phyloP scores from a whole-genome alignment of 257 asterid genomes.

The Scutellaria galericulata region DNA sequence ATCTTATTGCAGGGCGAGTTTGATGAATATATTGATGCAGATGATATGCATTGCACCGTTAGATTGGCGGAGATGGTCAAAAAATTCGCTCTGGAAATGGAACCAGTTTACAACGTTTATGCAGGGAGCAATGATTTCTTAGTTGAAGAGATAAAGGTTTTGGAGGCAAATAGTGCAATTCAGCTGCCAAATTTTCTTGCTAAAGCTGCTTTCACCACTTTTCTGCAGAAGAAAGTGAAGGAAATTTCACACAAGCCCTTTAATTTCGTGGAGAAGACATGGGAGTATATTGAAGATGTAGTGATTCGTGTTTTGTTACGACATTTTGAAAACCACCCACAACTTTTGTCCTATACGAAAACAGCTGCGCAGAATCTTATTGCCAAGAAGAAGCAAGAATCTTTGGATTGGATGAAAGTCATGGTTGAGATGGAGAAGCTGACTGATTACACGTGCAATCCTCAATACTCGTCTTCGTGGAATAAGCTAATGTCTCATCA shows the following conservation, averaged over 20 bases:
- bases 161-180: constrained; percentile 27
- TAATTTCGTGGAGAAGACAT: constrained; percentile 5
- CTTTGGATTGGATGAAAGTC: constrained; percentile 29
- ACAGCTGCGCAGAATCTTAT: constrained; percentile 24
- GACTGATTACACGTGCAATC: constrained; percentile 31
- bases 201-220: constrained; percentile 13
- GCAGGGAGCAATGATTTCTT: neutral
- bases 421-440: constrained; percentile 38
- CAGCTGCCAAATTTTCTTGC: constrained; percentile 26
- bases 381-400: constrained; percentile 20
- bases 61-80: constrained; percentile 33
- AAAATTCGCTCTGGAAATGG: constrained; percentile 22
- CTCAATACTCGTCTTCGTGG: constrained; percentile 25
- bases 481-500: constrained; percentile 26
- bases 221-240: constrained; percentile 23
- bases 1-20: constrained; percentile 34
- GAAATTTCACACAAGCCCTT: neutral
- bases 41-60: constrained; percentile 35
- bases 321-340: constrained; percentile 24
- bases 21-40: constrained; percentile 34
- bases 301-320: constrained; percentile 17
- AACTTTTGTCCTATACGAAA: neutral
- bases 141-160: constrained; percentile 27
- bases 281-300: constrained; percentile 24
- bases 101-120: neutral